Conservation (phyloP, 805 yeast genomes). For the Candida loeiensis region DNA sequence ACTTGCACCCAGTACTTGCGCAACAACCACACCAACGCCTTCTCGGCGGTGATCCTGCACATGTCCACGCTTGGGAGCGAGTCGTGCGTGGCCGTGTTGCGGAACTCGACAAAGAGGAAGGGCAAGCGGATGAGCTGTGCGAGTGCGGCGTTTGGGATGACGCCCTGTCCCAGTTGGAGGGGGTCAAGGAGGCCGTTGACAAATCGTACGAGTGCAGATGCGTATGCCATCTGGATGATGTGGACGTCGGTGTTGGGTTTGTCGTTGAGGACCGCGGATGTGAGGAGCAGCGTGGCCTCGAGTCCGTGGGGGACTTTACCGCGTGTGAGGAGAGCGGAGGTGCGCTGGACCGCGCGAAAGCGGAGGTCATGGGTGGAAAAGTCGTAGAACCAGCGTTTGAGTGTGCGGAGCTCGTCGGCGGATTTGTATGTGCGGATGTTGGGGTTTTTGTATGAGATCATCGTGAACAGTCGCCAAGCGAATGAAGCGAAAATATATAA, state of each 20-base stretch:
- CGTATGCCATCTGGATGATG: slow-evolving; percentile 50
- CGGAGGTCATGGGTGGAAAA: slow-evolving; percentile 30
- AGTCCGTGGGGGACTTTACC: slow-evolving; percentile 71
- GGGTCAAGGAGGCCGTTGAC: slow-evolving; percentile 92
- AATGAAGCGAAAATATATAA: not conserved
- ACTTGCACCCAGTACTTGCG: slow-evolving; percentile 63
- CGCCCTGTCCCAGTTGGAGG: slow-evolving; percentile 71
- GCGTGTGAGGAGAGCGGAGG: slow-evolving; percentile 52
- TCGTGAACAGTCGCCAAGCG: not conserved
- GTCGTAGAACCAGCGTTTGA: slow-evolving; percentile 53
- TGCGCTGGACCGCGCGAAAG: slow-evolving; percentile 47
- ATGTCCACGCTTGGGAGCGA: slow-evolving; percentile 66
- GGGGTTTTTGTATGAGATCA: slow-evolving; percentile 7
- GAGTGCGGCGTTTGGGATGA: slow-evolving; percentile 71
- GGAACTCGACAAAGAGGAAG: slow-evolving; percentile 76
- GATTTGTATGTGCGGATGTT: slow-evolving; percentile 15
- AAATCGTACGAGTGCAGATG: slow-evolving; percentile 76
- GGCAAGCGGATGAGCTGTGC: slow-evolving; percentile 73
- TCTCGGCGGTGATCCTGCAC: slow-evolving; percentile 53
- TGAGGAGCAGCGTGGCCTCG: slow-evolving; percentile 59
- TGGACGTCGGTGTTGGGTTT: slow-evolving; percentile 24
- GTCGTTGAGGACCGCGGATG: slow-evolving; percentile 41
- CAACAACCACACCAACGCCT: slow-evolving; percentile 74
- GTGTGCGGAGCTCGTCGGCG: slow-evolving; percentile 39
- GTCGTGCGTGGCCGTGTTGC: slow-evolving; percentile 93